These are phyloP conservation scores for Clarireedia paspali DNA, from an alignment of 2,329 filamentous ascomycete genomes.

Conservation along the genomic window DNA sequence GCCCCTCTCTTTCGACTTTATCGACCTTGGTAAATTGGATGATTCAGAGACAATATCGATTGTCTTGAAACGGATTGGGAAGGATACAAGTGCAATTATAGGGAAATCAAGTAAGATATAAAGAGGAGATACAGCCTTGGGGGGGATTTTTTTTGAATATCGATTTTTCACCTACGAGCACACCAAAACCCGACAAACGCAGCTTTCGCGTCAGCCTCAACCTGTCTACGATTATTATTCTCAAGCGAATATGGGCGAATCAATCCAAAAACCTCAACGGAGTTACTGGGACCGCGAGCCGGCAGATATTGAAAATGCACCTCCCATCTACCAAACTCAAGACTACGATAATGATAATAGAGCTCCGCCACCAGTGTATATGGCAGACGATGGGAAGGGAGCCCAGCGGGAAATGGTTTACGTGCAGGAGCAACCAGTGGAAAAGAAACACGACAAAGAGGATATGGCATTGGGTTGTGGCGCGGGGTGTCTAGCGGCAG, in stretches of 20 bases:
- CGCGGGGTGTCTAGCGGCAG: not conserved
- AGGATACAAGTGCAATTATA: not conserved
- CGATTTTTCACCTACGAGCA: not conserved
- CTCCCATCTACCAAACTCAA: not conserved
- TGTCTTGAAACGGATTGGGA: not conserved
- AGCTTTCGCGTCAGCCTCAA: not conserved
- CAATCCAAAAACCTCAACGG: not conserved
- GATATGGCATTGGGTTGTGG: conserved; percentile 3
- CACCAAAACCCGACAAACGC: not conserved
- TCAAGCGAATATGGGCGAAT: not conserved
- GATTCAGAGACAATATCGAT: not conserved
- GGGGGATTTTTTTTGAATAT: not conserved
- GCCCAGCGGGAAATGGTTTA: not conserved
- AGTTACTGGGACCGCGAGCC: conserved; percentile 4
- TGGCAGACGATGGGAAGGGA: not conserved
- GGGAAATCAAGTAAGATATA: too few relatives aligned
- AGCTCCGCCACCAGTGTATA: not conserved
- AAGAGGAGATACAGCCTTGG: not conserved
- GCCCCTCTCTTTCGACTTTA: too few relatives aligned
- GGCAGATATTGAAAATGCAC: conserved; percentile 2
- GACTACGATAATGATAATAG: not conserved
- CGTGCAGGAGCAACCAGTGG: not conserved
- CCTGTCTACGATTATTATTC: not conserved
- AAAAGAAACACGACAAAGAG: not conserved
- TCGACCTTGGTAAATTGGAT: not conserved